Evolutionary conservation across 805 yeast species (phyloP).

Genomic region (Barnettozyma salicaria): DNA sequence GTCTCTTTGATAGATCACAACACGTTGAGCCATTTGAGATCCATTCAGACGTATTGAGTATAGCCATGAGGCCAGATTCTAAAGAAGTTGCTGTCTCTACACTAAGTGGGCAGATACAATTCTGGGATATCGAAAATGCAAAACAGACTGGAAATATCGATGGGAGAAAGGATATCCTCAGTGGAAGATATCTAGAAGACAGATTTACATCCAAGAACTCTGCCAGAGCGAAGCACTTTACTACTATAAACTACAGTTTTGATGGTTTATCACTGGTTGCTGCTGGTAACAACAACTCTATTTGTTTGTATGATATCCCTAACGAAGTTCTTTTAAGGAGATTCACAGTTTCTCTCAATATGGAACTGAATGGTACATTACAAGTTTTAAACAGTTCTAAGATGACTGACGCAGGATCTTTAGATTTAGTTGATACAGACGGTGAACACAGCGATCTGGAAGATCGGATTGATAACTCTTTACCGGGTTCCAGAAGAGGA

Average conservation of each 20-base stretch:
- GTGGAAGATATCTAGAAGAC: constrained; percentile 80
- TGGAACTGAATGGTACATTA: constrained; percentile 86
- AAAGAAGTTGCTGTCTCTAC: constrained; percentile 84
- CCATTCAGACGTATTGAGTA: constrained; percentile 73
- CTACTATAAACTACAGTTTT: constrained; percentile 75
- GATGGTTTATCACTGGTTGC: constrained; percentile 88
- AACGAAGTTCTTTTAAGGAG: constrained; percentile 81
- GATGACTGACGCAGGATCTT: constrained; percentile 84
- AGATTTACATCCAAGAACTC: constrained; percentile 77
- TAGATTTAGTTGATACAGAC: constrained; percentile 73
- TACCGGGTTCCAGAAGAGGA: constrained; percentile 81
- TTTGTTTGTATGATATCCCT: constrained; percentile 84
- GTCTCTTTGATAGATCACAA: constrained; percentile 79
- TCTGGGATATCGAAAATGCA: constrained; percentile 79
- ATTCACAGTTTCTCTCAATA: constrained; percentile 80
- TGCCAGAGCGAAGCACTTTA: constrained; percentile 76
- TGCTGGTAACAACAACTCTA: constrained; percentile 87
- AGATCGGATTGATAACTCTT: constrained; percentile 63
- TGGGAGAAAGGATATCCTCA: constrained; percentile 77
- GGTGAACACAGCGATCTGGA: constrained; percentile 86
- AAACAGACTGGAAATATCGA: constrained; percentile 80
- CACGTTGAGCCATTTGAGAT: constrained; percentile 88
- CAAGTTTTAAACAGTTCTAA: constrained; percentile 71
- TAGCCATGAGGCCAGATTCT: constrained; percentile 90
- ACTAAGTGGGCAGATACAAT: constrained; percentile 77